Percentiles rank a stretch among this genome's conserved stretches.
Conservation (phyloP, 2,329 filamentous ascomycete species). For the Fusarium graminum region DNA sequence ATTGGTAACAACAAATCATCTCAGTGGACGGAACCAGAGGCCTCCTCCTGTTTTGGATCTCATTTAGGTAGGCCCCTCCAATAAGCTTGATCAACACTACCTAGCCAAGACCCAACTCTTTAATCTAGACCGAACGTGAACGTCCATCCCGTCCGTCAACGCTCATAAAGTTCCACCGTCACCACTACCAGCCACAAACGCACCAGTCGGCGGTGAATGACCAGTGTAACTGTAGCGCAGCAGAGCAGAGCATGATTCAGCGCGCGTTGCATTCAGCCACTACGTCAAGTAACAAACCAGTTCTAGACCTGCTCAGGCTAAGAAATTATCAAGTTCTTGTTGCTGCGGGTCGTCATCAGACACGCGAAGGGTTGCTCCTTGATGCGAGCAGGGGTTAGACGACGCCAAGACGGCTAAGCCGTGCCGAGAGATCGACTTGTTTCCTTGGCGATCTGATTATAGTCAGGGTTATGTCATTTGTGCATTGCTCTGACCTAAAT, state of each 20-base stretch:
- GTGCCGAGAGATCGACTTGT: conserved; percentile 46
- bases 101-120: neutral
- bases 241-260: conserved; percentile 22
- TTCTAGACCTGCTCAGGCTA: conserved; percentile 7
- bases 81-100: conserved; percentile 26
- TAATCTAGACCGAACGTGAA: neutral
- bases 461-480: conserved; percentile 28
- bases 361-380: conserved; percentile 18
- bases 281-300: conserved; percentile 6
- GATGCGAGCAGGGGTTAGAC: conserved; percentile 16
- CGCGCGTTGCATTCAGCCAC: conserved; percentile 1
- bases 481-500: conserved; percentile 25
- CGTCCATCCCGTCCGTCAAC: neutral
- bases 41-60: conserved; percentile 28
- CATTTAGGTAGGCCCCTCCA: conserved; percentile 7
- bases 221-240: neutral
- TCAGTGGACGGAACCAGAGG: conserved; percentile 28
- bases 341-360: conserved; percentile 24
- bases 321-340: conserved; percentile 8
- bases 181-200: conserved; percentile 9
- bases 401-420: conserved; percentile 44
- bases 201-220: neutral
- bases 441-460: conserved; percentile 38
- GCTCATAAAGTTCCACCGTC: conserved; percentile 1
- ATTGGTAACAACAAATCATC: conserved; percentile 6